Percentiles rank a stretch among this genome's conserved stretches.
These are phyloP conservation scores for Penicillium dipodomyicola DNA, from an alignment of 495 filamentous ascomycete genomes.

Conservation along the genomic window DNA sequence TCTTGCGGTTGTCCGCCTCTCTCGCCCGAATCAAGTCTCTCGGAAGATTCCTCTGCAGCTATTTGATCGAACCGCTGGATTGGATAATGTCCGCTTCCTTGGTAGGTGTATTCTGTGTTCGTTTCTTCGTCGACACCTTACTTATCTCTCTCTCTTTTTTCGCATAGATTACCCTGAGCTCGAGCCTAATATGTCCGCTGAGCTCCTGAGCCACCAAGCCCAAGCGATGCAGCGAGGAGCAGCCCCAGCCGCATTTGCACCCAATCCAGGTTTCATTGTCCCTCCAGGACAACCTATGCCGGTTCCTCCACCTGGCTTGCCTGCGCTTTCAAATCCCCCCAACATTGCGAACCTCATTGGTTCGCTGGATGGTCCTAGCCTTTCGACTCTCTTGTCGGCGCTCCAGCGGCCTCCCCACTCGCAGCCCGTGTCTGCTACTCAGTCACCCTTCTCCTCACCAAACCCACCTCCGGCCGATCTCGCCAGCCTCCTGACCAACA, in stretches of 20 bases:
- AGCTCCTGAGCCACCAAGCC: slow-evolving; percentile 69
- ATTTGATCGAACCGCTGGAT: slow-evolving; percentile 74
- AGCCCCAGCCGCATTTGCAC: slow-evolving; percentile 42
- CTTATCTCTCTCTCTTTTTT: slow-evolving; percentile 2
- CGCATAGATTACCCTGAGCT: slow-evolving; percentile 72
- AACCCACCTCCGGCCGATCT: slow-evolving; percentile 52
- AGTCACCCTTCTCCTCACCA: slow-evolving; percentile 37
- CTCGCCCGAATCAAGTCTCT: slow-evolving; percentile 60
- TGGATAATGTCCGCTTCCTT: slow-evolving; percentile 71
- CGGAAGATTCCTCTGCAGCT: slow-evolving; percentile 76
- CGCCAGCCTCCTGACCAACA: slow-evolving; percentile 55
- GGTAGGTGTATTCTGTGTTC: slow-evolving; percentile 41
- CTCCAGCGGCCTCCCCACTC: slow-evolving; percentile 48
- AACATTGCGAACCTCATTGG: slow-evolving; percentile 50
- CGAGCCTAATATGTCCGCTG: slow-evolving; percentile 70
- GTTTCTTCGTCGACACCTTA: slow-evolving; percentile 1
- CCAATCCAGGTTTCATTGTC: slow-evolving; percentile 46
- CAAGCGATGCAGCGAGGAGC: slow-evolving; percentile 58
- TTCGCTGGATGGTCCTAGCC: slow-evolving; percentile 64
- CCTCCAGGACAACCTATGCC: slow-evolving; percentile 36
- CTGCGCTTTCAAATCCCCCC: slow-evolving; percentile 37
- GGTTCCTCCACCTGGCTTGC: slow-evolving; percentile 33
- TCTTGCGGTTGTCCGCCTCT: slow-evolving; percentile 75
- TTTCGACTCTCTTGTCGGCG: slow-evolving; percentile 70
- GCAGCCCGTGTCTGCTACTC: slow-evolving; percentile 39